phyloP scores from a whole-genome alignment of 1,139 yeast genomes.

The Candida sp. region DNA sequence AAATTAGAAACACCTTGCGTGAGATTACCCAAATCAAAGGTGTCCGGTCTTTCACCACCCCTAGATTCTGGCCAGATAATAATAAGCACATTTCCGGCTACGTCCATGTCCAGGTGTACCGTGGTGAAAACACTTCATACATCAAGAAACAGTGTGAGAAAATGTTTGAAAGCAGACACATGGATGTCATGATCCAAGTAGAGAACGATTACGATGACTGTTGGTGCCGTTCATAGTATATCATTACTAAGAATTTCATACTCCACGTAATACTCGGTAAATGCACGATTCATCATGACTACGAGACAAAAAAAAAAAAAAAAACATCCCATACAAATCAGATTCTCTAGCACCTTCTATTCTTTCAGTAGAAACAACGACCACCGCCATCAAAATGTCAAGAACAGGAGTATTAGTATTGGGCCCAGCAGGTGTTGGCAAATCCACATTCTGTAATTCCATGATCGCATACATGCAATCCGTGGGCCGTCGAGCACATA shows the following conservation, averaged over 20 bases:
- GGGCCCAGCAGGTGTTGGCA: slow-evolving; percentile 99
- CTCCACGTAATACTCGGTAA: not conserved
- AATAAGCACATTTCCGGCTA: slow-evolving; percentile 51
- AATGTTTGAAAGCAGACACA: slow-evolving; percentile 31
- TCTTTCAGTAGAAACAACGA: not conserved
- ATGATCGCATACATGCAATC: slow-evolving; percentile 89
- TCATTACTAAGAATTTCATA: not conserved
- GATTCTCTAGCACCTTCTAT: not conserved
- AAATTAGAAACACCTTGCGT: slow-evolving; percentile 63
- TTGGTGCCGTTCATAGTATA: slow-evolving; percentile 49
- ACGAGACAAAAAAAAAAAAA: not conserved
- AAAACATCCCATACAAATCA: not conserved
- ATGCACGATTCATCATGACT: not conserved
- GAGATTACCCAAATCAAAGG: slow-evolving; percentile 78
- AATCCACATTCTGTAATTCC: slow-evolving; percentile 88
- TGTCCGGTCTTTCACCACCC: slow-evolving; percentile 83
- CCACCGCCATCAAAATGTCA: slow-evolving; percentile 57
- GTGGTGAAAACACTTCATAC: slow-evolving; percentile 68
- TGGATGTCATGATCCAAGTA: slow-evolving; percentile 62
- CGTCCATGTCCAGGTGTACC: slow-evolving; percentile 69
- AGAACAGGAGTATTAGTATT: slow-evolving; percentile 94
- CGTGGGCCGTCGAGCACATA: slow-evolving; percentile 91
- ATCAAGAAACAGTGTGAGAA: slow-evolving; percentile 67
- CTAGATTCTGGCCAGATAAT: slow-evolving; percentile 87
- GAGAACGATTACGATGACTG: slow-evolving; percentile 62